phyloP scores from a whole-genome alignment of 2,329 filamentous ascomycete species.

The Colletotrichum shisoi region DNA sequence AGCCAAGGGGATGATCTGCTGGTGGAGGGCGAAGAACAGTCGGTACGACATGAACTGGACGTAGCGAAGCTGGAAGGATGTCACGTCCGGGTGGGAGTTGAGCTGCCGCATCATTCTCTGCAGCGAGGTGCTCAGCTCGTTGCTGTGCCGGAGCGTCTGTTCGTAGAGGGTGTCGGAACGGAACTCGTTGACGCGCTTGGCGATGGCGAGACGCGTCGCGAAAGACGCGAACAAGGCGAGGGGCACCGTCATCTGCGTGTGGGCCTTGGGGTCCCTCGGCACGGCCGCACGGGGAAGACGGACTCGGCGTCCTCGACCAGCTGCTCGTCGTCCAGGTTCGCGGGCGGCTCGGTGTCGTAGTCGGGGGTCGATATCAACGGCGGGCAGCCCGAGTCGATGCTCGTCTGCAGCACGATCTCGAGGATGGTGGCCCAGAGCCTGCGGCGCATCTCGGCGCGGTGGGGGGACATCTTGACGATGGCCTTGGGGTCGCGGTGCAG shows the following conservation, averaged over 20 bases:
- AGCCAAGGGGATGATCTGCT: constrained; percentile 56
- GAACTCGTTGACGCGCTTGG: constrained; percentile 58
- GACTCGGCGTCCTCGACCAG: constrained; percentile 50
- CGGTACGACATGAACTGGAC: constrained; percentile 56
- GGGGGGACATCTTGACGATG: constrained; percentile 57
- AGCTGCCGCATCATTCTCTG: constrained; percentile 49
- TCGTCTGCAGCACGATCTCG: constrained; percentile 62
- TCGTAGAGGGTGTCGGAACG: constrained; percentile 55
- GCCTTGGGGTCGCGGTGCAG: constrained; percentile 64
- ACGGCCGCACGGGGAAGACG: constrained; percentile 39
- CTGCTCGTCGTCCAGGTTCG: constrained; percentile 62
- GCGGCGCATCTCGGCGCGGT: constrained; percentile 62
- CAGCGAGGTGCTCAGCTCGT: constrained; percentile 54
- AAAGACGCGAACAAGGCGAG: constrained; percentile 57
- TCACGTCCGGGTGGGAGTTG: constrained; percentile 41
- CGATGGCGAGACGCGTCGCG: constrained; percentile 54
- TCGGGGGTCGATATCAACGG: constrained; percentile 57
- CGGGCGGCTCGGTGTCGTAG: constrained; percentile 60
- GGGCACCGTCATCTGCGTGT: constrained; percentile 61
- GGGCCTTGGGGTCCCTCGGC: constrained; percentile 43
- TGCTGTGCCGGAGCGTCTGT: constrained; percentile 57
- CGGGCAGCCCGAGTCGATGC: constrained; percentile 60
- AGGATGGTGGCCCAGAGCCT: constrained; percentile 65
- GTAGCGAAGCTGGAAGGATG: constrained; percentile 53
- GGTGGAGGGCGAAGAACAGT: constrained; percentile 63